Evolutionary conservation across 2,329 filamentous ascomycete genomes (phyloP).

Genomic region (Colletotrichum cereale): DNA sequence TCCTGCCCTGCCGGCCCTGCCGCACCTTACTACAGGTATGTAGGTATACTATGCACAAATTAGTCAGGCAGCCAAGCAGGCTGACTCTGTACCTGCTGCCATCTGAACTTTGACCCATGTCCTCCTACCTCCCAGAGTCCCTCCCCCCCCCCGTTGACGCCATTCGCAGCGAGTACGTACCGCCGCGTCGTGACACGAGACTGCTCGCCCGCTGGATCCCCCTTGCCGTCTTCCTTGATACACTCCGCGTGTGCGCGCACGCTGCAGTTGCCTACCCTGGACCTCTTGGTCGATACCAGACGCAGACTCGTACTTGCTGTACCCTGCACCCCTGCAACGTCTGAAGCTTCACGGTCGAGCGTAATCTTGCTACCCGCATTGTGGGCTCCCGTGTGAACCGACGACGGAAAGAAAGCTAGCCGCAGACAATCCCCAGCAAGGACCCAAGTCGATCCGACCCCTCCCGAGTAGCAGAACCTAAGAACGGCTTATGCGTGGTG

Average conservation of each 20-base stretch:
- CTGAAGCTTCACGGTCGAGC: conserved; percentile 41
- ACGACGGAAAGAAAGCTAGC: conserved; percentile 42
- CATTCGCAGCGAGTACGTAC: conserved; percentile 7
- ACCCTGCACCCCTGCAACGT: conserved; percentile 34
- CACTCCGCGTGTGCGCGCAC: conserved; percentile 19
- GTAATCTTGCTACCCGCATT: conserved; percentile 39
- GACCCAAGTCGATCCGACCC: conserved; percentile 38
- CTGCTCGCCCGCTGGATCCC: conserved; percentile 31
- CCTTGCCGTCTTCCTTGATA: conserved; percentile 30
- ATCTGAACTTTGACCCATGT: conserved; percentile 40
- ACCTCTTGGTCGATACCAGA: conserved; percentile 4
- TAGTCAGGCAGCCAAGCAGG: conserved; percentile 12
- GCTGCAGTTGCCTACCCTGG: conserved; percentile 12
- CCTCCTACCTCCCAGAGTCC: conserved; percentile 28
- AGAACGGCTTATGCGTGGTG: conserved; percentile 34
- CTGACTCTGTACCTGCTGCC: conserved; percentile 32
- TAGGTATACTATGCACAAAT: too few relatives aligned
- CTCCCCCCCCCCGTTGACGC: conserved; percentile 25
- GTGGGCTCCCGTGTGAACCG: conserved; percentile 39
- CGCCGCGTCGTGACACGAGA: conserved; percentile 7
- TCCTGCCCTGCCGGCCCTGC: neutral
- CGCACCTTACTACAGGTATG: neutral
- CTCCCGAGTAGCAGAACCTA: conserved; percentile 29
- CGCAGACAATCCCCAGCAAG: conserved; percentile 40
- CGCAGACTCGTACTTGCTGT: conserved; percentile 23